Base-by-base conservation (phyloP, 768 basidiomycete species). In the Russula olivacea region DNA sequence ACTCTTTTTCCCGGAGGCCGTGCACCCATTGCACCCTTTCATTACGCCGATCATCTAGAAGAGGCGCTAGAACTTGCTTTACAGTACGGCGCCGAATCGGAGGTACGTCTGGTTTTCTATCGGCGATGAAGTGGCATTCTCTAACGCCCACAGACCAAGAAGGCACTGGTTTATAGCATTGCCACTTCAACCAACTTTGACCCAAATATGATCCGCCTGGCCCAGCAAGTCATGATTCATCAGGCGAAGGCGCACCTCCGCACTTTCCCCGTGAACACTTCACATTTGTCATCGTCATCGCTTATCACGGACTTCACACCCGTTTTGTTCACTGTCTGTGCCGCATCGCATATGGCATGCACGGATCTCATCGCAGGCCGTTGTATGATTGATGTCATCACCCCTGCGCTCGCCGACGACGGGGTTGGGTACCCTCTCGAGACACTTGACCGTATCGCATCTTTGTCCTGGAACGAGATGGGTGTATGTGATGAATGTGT, bases 401-500 rank as follows among this genome's bases (percentile, higher is more conserved):
- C 82, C 55, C 85, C 85, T 12, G 87, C 87, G 0, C 76, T 91
- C 25, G 79, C 77, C 19, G 75, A 78, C 59, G 80, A 81, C 60
- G 85, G 86, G 7, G 81, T 89, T 32, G 86, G 83, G 69, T 85
- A 81, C 55, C 89, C 89, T 30, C 76, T 91, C 28, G 88, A 91
- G 75, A 86, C 85, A 30, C 76, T 91, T 30, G 80, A 86, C 69
- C 73, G 73, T 53, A 79, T 89, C 53, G 85, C 69, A 19, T 71
- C 69, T 15, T 76, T 84, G 7, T 78, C 84, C 66, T 91, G 89
- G 89, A 75, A 61, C 1, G 70, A 72, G 11, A 74, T 78, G 58
- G 88, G 87, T 0, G 66, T 90, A 30, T 89, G 89, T 72, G 67
- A 67, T 7, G 76, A 77, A 4, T 91, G 89, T 69, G 76, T 80